Conservation (phyloP, 306 rosid species). For the Cucumis cinereus region DNA sequence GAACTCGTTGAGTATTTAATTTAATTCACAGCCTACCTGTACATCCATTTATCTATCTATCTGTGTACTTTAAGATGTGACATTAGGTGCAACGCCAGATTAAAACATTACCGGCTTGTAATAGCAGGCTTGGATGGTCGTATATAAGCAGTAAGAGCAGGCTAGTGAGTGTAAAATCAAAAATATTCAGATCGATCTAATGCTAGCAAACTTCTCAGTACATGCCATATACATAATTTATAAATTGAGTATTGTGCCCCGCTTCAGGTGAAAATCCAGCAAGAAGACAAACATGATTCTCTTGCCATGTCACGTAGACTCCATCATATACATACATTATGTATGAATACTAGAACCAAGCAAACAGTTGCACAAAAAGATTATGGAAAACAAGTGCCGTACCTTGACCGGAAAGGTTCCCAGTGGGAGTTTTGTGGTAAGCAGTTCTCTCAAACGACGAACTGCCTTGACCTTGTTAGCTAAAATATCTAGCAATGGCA, state of each 20-base stretch:
- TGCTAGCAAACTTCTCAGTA: background rate
- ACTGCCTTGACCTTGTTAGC: conserved; percentile 97
- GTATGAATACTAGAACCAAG: background rate
- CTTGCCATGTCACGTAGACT: background rate
- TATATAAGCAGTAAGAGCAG: background rate
- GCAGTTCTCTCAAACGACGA: conserved; percentile 94
- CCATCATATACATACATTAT: no score
- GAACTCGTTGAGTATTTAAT: background rate
- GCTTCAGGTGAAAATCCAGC: background rate
- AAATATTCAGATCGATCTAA: background rate
- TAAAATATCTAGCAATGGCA: conserved; percentile 94
- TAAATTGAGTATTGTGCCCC: background rate
- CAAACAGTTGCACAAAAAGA: background rate
- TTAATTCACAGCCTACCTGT: background rate
- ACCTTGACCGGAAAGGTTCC: conserved; percentile 99
- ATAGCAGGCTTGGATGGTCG: background rate
- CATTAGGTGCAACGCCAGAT: background rate
- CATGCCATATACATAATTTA: background rate
- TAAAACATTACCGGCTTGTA: background rate
- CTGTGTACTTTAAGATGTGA: background rate
- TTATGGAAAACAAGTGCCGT: conserved; percentile 4
- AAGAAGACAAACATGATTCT: background rate
- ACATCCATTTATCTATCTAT: no score
- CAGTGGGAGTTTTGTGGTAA: conserved; percentile 88
- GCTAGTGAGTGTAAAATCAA: background rate